Base-by-base conservation (phyloP, 2,329 filamentous ascomycete species). In the Cytospora mali region DNA sequence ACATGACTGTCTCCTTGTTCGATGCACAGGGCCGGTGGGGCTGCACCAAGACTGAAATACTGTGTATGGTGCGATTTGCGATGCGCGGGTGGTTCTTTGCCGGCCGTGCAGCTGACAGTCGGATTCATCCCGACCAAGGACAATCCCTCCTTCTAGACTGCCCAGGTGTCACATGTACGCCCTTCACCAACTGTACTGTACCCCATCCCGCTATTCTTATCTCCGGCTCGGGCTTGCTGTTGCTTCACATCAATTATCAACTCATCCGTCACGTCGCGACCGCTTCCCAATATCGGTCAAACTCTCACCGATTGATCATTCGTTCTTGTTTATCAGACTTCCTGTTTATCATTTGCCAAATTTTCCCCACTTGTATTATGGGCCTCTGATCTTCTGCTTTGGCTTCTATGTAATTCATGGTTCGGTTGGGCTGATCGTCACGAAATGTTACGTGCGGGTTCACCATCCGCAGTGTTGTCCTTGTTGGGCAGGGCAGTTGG, bases 391-490 rank as follows among this genome's bases (percentile, higher is more conserved):
- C 10, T 18, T 39, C 35, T 39, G 16, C 16, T 39, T 18, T 39
- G 4, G 16, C n/a, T 39, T 18, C 35, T 2, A 39, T 18, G 16
- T 2, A 39, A 13, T 6, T 7, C n/a, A 5, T 39, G 35, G 35
- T 39, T 39, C 16, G 35, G n/a, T n/a, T n/a, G n/a, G 35, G 35
- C n/a, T 18, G 35, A 39, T 39, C 35, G 35, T 39, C 16, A 39
- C 35, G 16, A 39, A 5, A 39, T 35, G 35, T 18, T 53, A 59
- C 57, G 49, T 50, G 33, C 57, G n/a, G n/a, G n/a, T n/a, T n/a
- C n/a, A n/a, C n/a, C n/a, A n/a, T n/a, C n/a, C n/a, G n/a, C n/a
- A n/a, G n/a, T n/a, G n/a, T n/a, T n/a, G 10, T 13, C 31, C 31
- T 11, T 33, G 31, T 33, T 11, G 31, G 31, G 10, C 31, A n/a